Evolutionary conservation across 176 grass and related monocot species (phyloP), one percentile per base, ranked within the genome.

Genomic region (Oryza rufipogon): DNA sequence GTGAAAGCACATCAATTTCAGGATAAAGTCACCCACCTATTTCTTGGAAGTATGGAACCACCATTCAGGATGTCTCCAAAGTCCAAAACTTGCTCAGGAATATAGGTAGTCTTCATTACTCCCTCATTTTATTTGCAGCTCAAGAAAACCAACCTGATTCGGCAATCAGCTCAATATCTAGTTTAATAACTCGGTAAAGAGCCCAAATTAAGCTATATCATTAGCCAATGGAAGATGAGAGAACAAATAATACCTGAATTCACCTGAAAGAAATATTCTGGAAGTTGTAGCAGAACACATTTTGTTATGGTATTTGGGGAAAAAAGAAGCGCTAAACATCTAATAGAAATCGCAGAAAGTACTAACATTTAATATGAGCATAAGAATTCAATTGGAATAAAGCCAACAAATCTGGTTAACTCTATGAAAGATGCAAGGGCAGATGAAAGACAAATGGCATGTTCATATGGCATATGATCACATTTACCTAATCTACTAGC

Each of bases 391-490:
- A n/a, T 76, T 80, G 30, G 3, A 75, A 64, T 14, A 58, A 17
- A 70, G 38, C 16, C 42, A 49, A 36, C 13, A 80, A 52, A 41
- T 38, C 30, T 36, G 38, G 7, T 72, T 72, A 15, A 44, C 22
- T 20, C 70, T 79, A 36, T 52, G 20, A 38, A 76, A n/a, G 0
- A 49, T 85, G 48, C 11, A 64, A 76, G 30, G 85, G 64, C 19
- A 68, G 0, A 51, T 17, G 46, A 80, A 58, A 58, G 64, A 5
- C 15, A 19, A 51, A 46, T 2, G 2, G 48, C 20, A 70, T 47
- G 14, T 68, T 13, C 64, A 84, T 39, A 63, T 9, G 7, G 58
- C 28, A n/a, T 89, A 88, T 66, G 11, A 56, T 52, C 39, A 70
- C 54, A 78, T 32, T 72, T 45, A 71, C 2, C 33, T 41, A 77